These are phyloP conservation scores for Gentiana dahurica DNA, from an alignment of 257 asterid genomes.

Conservation along the genomic window DNA sequence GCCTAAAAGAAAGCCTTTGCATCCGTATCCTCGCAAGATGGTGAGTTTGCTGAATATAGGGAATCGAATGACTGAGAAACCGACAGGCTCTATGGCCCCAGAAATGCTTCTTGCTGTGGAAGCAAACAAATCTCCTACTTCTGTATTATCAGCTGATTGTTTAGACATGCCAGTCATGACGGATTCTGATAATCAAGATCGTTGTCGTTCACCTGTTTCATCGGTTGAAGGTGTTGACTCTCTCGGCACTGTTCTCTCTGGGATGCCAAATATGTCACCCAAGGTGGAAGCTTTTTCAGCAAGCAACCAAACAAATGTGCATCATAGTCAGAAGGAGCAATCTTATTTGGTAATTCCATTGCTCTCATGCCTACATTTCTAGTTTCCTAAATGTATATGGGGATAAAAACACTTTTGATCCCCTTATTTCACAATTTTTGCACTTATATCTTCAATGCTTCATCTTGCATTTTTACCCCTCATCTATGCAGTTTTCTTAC, in stretches of 20 bases:
- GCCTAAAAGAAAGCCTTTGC: slow-evolving; percentile 90
- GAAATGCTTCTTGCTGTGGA: slow-evolving; percentile 13
- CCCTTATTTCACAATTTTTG: too few species aligned
- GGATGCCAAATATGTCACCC: slow-evolving; percentile 17
- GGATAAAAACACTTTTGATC: not conserved
- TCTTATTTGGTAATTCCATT: slow-evolving; percentile 32
- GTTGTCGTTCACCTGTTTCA: slow-evolving; percentile 39
- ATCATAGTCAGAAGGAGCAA: slow-evolving; percentile 34
- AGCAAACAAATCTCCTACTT: slow-evolving; percentile 67
- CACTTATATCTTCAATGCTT: too few species aligned
- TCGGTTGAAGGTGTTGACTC: slow-evolving; percentile 23
- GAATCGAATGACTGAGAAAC: slow-evolving; percentile 26
- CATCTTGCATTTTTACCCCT: too few species aligned
- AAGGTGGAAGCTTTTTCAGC: slow-evolving; percentile 26
- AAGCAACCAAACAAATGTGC: slow-evolving; percentile 26
- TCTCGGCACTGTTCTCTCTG: slow-evolving; percentile 15
- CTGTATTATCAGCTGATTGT: slow-evolving; percentile 52
- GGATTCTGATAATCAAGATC: slow-evolving; percentile 29
- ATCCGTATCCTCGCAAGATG: slow-evolving; percentile 91
- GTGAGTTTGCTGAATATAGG: slow-evolving; percentile 24
- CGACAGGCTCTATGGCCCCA: slow-evolving; percentile 20
- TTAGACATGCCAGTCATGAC: slow-evolving; percentile 38
- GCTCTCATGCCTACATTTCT: not conserved
- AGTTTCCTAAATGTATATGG: not conserved
- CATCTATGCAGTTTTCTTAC: too few species aligned